These are phyloP conservation scores for Tephrocybe sp. DNA, from an alignment of 768 basidiomycete species.

Conservation along the genomic window DNA sequence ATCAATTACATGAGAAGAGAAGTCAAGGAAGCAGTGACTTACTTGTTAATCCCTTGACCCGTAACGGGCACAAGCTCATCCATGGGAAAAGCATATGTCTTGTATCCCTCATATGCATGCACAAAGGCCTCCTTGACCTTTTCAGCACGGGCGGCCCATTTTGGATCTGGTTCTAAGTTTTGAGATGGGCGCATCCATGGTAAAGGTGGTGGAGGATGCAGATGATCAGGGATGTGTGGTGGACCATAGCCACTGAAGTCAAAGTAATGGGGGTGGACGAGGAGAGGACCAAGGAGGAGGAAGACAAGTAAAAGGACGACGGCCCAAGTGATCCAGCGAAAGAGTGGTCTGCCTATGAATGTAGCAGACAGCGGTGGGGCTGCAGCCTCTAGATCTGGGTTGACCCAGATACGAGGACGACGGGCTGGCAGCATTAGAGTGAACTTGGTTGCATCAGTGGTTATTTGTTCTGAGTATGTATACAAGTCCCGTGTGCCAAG, in stretches of 20 bases:
- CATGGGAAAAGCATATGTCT: slow-evolving; percentile 43
- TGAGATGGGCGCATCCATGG: slow-evolving; percentile 5
- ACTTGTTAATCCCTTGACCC: slow-evolving; percentile 54
- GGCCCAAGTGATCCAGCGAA: slow-evolving; percentile 23
- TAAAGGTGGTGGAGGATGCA: slow-evolving; percentile 6
- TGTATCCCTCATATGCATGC: slow-evolving; percentile 59
- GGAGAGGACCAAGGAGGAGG: slow-evolving; percentile 15
- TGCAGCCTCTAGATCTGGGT: slow-evolving; percentile 4
- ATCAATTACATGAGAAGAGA: slow-evolving; percentile 1
- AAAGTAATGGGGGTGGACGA: background rate
- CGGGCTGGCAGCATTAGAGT: slow-evolving; percentile 5
- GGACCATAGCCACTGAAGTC: background rate
- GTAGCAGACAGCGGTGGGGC: background rate
- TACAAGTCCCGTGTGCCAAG: background rate
- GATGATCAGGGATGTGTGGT: slow-evolving; percentile 6
- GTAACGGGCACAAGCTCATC: slow-evolving; percentile 59
- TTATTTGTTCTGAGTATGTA: too few species aligned
- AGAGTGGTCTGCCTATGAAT: slow-evolving; percentile 15
- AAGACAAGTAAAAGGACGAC: slow-evolving; percentile 18
- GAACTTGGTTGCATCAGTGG: background rate
- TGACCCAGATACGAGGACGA: slow-evolving; percentile 16
- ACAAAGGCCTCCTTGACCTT: slow-evolving; percentile 57
- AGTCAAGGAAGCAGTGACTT: slow-evolving; percentile 18
- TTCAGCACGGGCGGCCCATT: slow-evolving; percentile 50
- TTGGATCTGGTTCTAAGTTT: background rate